These are phyloP conservation scores for Eimeria nieschulzi DNA, from an alignment of 169 alveolate species.

Conservation along the genomic window DNA sequence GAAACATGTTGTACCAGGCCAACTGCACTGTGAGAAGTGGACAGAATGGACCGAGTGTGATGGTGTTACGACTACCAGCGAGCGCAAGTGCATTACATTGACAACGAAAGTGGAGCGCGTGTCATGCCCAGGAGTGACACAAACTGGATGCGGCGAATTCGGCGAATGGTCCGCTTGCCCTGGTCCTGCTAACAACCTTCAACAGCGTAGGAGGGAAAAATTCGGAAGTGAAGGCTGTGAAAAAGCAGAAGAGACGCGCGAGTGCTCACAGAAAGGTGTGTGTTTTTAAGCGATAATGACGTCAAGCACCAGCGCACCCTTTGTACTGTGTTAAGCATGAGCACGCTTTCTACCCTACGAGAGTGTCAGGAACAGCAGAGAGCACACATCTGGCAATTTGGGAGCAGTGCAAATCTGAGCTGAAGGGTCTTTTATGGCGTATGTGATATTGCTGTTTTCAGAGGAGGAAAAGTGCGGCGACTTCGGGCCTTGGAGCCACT, in stretches of 20 bases:
- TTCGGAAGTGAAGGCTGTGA: constrained; percentile 53
- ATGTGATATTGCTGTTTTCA: not conserved
- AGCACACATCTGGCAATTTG: not conserved
- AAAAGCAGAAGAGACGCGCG: constrained; percentile 43
- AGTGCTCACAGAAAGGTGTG: constrained; percentile 55
- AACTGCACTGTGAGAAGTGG: constrained; percentile 42
- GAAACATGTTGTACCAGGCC: constrained; percentile 42
- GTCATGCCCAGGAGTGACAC: constrained; percentile 10
- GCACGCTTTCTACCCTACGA: too few relatives aligned
- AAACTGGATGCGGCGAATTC: constrained; percentile 26
- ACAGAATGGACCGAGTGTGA: constrained; percentile 43
- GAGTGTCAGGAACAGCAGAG: not conserved
- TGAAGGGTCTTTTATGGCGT: not conserved
- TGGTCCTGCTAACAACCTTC: constrained; percentile 43
- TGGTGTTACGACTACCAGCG: not conserved
- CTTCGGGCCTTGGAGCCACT: constrained; percentile 39
- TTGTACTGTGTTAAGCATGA: too few relatives aligned
- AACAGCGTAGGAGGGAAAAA: not conserved
- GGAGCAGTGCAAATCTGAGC: too few relatives aligned
- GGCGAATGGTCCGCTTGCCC: constrained; percentile 58
- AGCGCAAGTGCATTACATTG: constrained; percentile 35
- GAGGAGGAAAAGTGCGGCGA: constrained; percentile 52
- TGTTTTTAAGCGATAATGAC: too few relatives aligned
- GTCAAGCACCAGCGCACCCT: too few relatives aligned
- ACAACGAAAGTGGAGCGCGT: constrained; percentile 11